These are phyloP conservation scores for Puccinia horiana DNA, from an alignment of 1,284 basidiomycete species.

Conservation along the genomic window DNA sequence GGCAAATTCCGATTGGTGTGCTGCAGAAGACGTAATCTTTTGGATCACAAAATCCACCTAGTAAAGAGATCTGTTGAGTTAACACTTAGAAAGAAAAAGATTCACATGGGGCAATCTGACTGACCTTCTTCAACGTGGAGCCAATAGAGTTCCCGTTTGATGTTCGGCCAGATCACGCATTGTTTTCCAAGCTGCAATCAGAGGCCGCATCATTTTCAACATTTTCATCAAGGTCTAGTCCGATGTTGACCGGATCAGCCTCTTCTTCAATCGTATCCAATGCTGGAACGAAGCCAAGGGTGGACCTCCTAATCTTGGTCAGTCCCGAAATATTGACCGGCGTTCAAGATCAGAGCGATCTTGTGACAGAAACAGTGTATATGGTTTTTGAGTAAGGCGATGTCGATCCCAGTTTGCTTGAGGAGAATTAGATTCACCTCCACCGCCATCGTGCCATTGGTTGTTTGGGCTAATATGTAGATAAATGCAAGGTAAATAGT, in stretches of 20 bases:
- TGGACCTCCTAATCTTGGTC: not conserved
- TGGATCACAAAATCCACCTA: slow-evolving; percentile 5
- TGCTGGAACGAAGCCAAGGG: not conserved
- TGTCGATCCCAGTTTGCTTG: not conserved
- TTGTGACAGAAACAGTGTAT: not conserved
- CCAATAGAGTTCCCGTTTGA: too few relatives aligned
- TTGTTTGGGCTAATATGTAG: not conserved
- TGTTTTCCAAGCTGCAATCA: too few relatives aligned
- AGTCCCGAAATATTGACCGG: not conserved
- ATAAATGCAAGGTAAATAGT: not conserved
- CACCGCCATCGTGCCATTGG: not conserved
- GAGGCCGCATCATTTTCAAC: too few relatives aligned
- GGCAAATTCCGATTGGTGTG: not conserved
- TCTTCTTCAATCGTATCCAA: not conserved
- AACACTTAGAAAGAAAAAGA: too few relatives aligned
- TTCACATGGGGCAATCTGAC: too few relatives aligned
- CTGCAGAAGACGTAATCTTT: not conserved
- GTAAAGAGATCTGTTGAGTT: not conserved
- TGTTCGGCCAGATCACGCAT: too few relatives aligned
- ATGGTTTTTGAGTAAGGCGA: not conserved
- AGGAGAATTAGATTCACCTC: not conserved
- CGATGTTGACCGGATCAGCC: too few relatives aligned
- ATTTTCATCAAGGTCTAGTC: too few relatives aligned
- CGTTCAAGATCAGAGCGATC: not conserved
- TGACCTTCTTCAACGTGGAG: too few relatives aligned